Percentiles rank a stretch among this genome's conserved stretches.
Conservation (phyloP, 306 rosid species). For the Rosa chinensis region DNA sequence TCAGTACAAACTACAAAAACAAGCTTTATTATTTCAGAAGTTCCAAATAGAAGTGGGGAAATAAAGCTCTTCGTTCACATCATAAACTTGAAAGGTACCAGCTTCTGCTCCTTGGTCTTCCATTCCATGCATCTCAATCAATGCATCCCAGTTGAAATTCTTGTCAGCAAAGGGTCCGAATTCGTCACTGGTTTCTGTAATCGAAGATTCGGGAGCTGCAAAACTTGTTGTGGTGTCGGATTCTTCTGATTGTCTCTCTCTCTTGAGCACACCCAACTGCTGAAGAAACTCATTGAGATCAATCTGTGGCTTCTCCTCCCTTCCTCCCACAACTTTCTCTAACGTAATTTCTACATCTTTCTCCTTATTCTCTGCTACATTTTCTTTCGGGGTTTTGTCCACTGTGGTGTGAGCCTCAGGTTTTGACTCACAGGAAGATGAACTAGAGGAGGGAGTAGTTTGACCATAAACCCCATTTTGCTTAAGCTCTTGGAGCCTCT, state of each 20-base stretch:
- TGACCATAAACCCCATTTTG: slow-evolving; percentile 43
- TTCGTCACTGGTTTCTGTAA: slow-evolving; percentile 37
- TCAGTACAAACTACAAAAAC: not conserved
- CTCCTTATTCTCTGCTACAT: slow-evolving; percentile 19
- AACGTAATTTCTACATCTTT: slow-evolving; percentile 34
- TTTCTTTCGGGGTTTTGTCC: slow-evolving; percentile 26
- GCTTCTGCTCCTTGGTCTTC: slow-evolving; percentile 47
- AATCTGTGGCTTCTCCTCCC: slow-evolving; percentile 86
- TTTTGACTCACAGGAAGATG: slow-evolving; percentile 49
- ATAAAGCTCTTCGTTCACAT: slow-evolving; percentile 51
- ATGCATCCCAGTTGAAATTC: slow-evolving; percentile 70
- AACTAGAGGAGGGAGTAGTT: slow-evolving; percentile 36
- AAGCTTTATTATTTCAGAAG: slow-evolving; percentile 42
- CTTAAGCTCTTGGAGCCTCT: slow-evolving; percentile 81
- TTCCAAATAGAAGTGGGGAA: slow-evolving; percentile 78
- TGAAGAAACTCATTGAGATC: slow-evolving; percentile 97
- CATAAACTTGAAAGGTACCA: slow-evolving; percentile 46
- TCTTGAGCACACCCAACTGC: slow-evolving; percentile 78
- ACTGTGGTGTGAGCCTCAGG: slow-evolving; percentile 25
- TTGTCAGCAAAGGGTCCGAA: slow-evolving; percentile 54
- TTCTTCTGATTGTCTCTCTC: slow-evolving; percentile 41
- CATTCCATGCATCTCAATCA: slow-evolving; percentile 67
- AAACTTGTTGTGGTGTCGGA: slow-evolving; percentile 38
- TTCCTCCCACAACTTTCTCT: slow-evolving; percentile 31
- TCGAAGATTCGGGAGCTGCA: slow-evolving; percentile 42